Conservation (phyloP, 225 moss, liverwort and hornwort species). For the Pseudisothecium myosuroides region DNA sequence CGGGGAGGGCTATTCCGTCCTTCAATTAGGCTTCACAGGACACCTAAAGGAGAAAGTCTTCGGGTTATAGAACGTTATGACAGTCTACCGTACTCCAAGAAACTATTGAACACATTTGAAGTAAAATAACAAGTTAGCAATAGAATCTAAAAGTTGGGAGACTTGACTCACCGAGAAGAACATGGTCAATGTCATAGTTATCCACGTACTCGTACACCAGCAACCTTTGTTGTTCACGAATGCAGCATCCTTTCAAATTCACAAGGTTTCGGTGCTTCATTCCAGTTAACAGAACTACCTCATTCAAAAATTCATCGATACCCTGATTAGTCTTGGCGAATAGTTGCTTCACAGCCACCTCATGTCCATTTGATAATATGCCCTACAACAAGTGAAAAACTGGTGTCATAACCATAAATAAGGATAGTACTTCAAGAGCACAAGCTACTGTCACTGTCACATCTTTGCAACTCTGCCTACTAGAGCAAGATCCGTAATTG, state of each 20-base stretch:
- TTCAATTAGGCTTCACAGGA: neutral
- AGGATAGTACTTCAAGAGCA: neutral
- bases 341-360: neutral
- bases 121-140: too few relatives aligned
- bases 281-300: conserved; percentile 20
- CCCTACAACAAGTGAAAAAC: neutral
- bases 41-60: neutral
- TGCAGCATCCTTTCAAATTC: conserved; percentile 35
- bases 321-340: neutral
- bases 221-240: conserved; percentile 12
- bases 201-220: conserved; percentile 43
- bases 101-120: neutral
- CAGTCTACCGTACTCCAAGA: neutral
- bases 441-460: neutral
- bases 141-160: neutral
- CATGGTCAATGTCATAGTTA: conserved; percentile 8
- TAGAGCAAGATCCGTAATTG: neutral
- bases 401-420: neutral
- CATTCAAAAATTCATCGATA: conserved; percentile 24
- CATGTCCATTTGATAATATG: neutral
- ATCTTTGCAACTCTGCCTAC: neutral
- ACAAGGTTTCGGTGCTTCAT: conserved; percentile 23
- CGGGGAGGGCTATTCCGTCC: neutral
- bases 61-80: neutral
- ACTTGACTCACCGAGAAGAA: neutral